Evolutionary conservation across 306 rosid genomes (phyloP).

Genomic region (Astragalus glycyphyllos): DNA sequence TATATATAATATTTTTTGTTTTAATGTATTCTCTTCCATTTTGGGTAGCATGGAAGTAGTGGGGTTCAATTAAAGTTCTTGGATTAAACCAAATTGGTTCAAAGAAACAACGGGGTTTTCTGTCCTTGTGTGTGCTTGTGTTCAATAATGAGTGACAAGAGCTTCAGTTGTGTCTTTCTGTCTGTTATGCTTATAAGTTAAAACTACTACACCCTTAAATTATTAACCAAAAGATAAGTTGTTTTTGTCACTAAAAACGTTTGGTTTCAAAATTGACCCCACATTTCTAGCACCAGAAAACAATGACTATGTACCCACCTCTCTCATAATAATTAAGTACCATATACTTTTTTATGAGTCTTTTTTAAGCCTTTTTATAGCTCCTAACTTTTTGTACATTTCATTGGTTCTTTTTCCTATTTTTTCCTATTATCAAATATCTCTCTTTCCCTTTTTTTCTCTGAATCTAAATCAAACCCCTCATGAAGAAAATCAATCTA

Average conservation of each 20-base stretch:
- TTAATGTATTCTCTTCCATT: not conserved
- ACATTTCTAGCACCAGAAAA: conserved; percentile 69
- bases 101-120: conserved; percentile 42
- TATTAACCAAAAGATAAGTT: conserved; percentile 51
- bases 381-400: conserved; percentile 28
- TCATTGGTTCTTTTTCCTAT: conserved; percentile 4
- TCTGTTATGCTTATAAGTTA: conserved; percentile 38
- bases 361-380: conserved; percentile 56
- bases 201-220: conserved; percentile 20
- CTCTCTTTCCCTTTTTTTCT: conserved; percentile 15
- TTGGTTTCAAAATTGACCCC: conserved; percentile 67
- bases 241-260: conserved; percentile 58
- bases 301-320: conserved; percentile 67
- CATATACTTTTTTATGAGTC: conserved; percentile 50
- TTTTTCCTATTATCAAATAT: not conserved
- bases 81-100: conserved; percentile 1
- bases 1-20: no score
- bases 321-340: conserved; percentile 39
- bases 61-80: conserved; percentile 22
- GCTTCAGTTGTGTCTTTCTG: conserved; percentile 41
- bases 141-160: conserved; percentile 32
- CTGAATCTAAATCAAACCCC: conserved; percentile 21
- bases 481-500: conserved; percentile 75
- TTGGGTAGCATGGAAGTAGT: conserved; percentile 36
- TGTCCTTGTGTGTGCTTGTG: conserved; percentile 26